Base-by-base conservation (phyloP, 305 asterid species). In the Fraxinus angustifolia region DNA sequence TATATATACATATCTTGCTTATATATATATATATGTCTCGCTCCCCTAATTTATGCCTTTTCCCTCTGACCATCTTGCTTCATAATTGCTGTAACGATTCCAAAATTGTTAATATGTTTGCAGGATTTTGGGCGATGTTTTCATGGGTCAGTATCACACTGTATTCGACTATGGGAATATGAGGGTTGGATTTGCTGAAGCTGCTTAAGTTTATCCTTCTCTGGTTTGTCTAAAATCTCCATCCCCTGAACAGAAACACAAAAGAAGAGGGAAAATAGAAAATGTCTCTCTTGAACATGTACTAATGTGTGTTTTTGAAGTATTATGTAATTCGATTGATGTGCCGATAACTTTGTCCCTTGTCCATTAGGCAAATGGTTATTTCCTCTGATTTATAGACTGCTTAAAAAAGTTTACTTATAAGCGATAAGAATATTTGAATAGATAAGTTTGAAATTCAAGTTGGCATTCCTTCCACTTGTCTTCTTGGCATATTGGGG, bases 101-200 rank as follows among this genome's bases (percentile, higher is more conserved):
- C 35, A 62, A 48, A 79, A 30, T 62, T 6, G 14, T 14, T 34
- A 30, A 48, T 76, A 77, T 42, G 68, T 67, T 48, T 6, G 19
- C 94, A 94, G 98, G 98, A 89, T 94, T 71, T 84, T 94, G 81
- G 98, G 98, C 28, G 97, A 94, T 82, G 89, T 94, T 81, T 94
- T 94, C 86, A 91, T 92, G 97, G 97, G 97, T 2, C 91, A 56
- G 36, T 94, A 91, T 80, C 97, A 94, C 88, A 92, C 95, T 0
- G 97, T 94, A 81, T 94, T 94, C 38, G 98, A 94, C 79, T 91
- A 81, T 16, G 98, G 91, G 60, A 91, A 92, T n/a, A 19, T 86
- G 90, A 88, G 84, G 85, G 91, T 92, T 68, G 98, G 97, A 19
- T 94, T 92, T 74, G 94, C 98, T 12, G 94, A 91, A 87, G 95